These are phyloP conservation scores for Calcarisporium arbuscula DNA, from an alignment of 2,329 filamentous ascomycete species.

Conservation along the genomic window DNA sequence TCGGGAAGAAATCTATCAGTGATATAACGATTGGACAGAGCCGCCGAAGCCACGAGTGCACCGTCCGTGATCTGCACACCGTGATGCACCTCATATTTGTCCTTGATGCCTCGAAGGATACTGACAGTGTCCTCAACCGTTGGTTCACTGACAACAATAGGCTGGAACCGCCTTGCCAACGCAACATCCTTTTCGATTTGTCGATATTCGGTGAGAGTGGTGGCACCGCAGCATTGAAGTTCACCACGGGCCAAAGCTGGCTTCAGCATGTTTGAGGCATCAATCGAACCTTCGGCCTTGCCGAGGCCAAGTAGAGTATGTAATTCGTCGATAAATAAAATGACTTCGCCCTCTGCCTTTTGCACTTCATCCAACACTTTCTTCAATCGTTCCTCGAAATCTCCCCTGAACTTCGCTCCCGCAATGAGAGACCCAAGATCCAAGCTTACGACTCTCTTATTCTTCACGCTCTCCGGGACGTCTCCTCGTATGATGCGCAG, in stretches of 20 bases:
- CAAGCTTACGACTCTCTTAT: constrained; percentile 81
- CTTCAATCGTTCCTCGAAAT: constrained; percentile 93
- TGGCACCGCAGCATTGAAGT: constrained; percentile 91
- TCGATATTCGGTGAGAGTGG: constrained; percentile 86
- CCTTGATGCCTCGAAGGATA: constrained; percentile 92
- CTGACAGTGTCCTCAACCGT: constrained; percentile 89
- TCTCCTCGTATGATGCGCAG: constrained; percentile 86
- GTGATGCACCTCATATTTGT: constrained; percentile 95
- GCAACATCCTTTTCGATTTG: constrained; percentile 95
- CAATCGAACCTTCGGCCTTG: constrained; percentile 93
- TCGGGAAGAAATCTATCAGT: constrained; percentile 94
- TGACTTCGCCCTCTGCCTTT: constrained; percentile 80
- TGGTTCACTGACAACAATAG: constrained; percentile 88
- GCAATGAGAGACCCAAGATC: constrained; percentile 92
- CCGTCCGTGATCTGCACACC: constrained; percentile 92
- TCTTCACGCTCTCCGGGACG: constrained; percentile 91
- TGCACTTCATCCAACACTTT: constrained; percentile 86
- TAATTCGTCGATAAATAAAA: constrained; percentile 91
- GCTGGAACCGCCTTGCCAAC: constrained; percentile 85
- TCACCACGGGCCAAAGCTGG: constrained; percentile 89
- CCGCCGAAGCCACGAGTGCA: constrained; percentile 84
- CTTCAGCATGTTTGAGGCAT: constrained; percentile 91
- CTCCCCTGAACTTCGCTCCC: constrained; percentile 89
- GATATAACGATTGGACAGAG: constrained; percentile 91
- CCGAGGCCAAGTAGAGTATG: constrained; percentile 88